These are phyloP conservation scores for Trametes cubensis DNA, from an alignment of 768 basidiomycete genomes.

Conservation along the genomic window DNA sequence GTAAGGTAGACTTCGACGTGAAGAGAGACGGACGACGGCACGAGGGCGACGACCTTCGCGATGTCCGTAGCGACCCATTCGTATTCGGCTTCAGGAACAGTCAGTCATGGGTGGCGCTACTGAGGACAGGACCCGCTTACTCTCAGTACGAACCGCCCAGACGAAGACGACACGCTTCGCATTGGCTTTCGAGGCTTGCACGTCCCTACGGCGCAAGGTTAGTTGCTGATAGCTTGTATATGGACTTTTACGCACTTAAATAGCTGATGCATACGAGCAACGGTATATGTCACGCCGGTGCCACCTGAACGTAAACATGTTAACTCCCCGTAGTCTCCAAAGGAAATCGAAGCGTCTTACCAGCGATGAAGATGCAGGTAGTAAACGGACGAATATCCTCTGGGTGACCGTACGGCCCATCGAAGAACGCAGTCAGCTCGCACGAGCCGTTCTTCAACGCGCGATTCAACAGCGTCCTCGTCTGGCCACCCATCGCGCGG, in stretches of 20 bases:
- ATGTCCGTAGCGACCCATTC: constrained; percentile 26
- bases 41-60: constrained; percentile 18
- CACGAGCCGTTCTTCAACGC: constrained; percentile 25
- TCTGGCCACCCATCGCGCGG: constrained; percentile 54
- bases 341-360: constrained; percentile 25
- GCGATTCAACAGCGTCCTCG: constrained; percentile 34
- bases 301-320: constrained; percentile 28
- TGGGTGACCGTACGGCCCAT: constrained; percentile 46
- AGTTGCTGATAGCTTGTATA: not conserved
- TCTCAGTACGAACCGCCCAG: constrained; percentile 35
- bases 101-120: not conserved
- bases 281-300: constrained; percentile 39
- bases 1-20: constrained; percentile 28
- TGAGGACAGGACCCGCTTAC: constrained; percentile 16
- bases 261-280: constrained; percentile 38
- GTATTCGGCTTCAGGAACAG: constrained; percentile 25
- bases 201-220: constrained; percentile 14
- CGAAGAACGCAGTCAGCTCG: constrained; percentile 37
- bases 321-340: too few species aligned
- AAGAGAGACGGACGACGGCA: constrained; percentile 25
- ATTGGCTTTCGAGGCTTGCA: constrained; percentile 18
- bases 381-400: constrained; percentile 37
- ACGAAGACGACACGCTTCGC: constrained; percentile 36
- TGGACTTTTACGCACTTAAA: constrained; percentile 29
- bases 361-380: constrained; percentile 42